Conservation (phyloP, 208 protist species). For the Trypanosoma congolense region DNA sequence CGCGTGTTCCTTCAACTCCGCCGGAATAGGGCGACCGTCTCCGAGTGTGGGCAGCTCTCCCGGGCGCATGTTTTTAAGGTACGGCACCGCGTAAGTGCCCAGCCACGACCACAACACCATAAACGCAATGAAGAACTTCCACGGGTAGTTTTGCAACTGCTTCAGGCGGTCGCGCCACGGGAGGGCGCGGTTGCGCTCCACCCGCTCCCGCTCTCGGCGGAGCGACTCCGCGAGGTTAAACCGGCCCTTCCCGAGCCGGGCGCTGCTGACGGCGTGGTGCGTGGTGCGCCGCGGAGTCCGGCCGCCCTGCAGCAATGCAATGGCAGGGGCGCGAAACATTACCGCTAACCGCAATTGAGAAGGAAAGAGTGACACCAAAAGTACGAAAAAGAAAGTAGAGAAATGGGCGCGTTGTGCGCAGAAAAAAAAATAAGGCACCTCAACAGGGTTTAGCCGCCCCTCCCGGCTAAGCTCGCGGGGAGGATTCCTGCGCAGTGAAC, state of each 20-base stretch:
- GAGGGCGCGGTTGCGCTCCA: slow-evolving; percentile 28
- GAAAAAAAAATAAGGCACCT: too few species aligned
- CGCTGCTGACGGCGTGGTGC: slow-evolving; percentile 35
- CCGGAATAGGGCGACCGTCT: slow-evolving; percentile 19
- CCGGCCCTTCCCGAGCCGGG: slow-evolving; percentile 40
- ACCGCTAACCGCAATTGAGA: too few species aligned
- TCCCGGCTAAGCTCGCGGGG: too few species aligned
- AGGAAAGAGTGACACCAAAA: too few species aligned
- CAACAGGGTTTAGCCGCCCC: too few species aligned
- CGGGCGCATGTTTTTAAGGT: slow-evolving; percentile 40
- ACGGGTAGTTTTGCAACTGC: slow-evolving; percentile 50
- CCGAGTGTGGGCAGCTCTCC: slow-evolving; percentile 35
- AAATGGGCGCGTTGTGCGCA: too few species aligned
- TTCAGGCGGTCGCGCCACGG: slow-evolving; percentile 44
- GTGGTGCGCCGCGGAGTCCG: slow-evolving; percentile 27
- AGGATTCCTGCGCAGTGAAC: too few species aligned
- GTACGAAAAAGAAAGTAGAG: too few species aligned
- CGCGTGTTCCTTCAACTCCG: slow-evolving; percentile 26
- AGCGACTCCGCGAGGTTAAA: slow-evolving; percentile 44
- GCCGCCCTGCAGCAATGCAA: background rate
- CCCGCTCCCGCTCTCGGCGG: slow-evolving; percentile 39
- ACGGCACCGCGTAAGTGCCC: slow-evolving; percentile 62
- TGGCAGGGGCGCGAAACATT: background rate
- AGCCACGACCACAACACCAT: slow-evolving; percentile 70
- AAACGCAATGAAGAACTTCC: slow-evolving; percentile 69